Base-by-base conservation (phyloP, 257 asterid genomes). In the Agastache rugosa region DNA sequence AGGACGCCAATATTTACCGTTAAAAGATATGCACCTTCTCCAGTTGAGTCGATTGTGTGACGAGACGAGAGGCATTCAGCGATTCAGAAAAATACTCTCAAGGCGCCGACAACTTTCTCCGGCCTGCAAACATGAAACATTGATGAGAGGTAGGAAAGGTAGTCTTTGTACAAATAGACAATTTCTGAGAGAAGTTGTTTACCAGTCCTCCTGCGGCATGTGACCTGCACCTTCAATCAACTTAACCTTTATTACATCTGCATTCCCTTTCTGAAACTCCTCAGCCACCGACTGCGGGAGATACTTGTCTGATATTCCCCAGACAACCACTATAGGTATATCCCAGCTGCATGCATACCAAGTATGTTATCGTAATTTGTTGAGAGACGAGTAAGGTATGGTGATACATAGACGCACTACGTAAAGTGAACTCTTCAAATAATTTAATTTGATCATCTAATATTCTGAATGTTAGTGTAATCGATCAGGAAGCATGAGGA, bases 131-230 rank as follows among this genome's bases (percentile, higher is more conserved):
- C 27, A 54, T 1, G 27, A 69, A 61, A 68, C 16, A 23, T 47
- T 50, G 53, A 58, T 61, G 54, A 76, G 73, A 69, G 44, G 41
- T 54, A 14, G 11, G 41, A 79, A 61, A 63, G 37, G 42, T 23
- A 37, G 25, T 39, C 14, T 67, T 15, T 44, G 35, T 31, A 69
- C 1, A 53, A 29, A 63, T 3, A 55, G 58, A 62, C 29, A 47
- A 20, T 23, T 60, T 58, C 9, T 0, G 74, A 48, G 48, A 73
- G 56, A 50, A 2, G 1, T 8, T 72, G 15, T 63, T 25, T 94
- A 94, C 99, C 97, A 94, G 83, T 94, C 99, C 83, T 92, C 99
- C 79, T 92, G 97, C 2, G 99, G 99, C 97, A 94, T 94, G 77
- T 94, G 99, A 47, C 99, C 97, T 15, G 99, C 99, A 20, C 99